These are phyloP conservation scores for Saposhnikovia divaricata DNA, from an alignment of 129 eudicot genomes.

Conservation along the genomic window DNA sequence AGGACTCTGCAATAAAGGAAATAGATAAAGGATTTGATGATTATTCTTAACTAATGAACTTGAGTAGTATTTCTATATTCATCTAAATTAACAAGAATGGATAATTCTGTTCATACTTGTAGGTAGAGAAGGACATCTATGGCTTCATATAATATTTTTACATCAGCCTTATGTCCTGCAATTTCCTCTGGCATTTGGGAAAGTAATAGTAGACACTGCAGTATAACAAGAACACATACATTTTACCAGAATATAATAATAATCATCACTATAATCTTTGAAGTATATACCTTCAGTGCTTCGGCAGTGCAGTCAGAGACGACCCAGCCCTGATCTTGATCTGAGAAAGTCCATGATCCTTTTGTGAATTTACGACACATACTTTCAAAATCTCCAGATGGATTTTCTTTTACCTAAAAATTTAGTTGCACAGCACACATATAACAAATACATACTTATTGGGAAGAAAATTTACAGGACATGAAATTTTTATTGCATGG, in stretches of 20 bases:
- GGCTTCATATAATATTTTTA: conserved; percentile 39
- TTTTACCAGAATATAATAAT: not conserved
- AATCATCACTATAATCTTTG: not conserved
- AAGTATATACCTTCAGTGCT: conserved; percentile 33
- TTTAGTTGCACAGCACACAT: not conserved
- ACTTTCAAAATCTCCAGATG: conserved; percentile 34
- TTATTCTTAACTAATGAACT: not conserved
- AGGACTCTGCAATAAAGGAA: conserved; percentile 19
- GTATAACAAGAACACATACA: not conserved
- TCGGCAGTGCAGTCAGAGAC: conserved; percentile 68
- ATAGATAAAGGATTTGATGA: not conserved
- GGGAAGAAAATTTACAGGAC: not conserved
- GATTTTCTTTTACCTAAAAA: conserved; percentile 35
- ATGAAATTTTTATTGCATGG: no score
- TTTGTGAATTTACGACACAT: conserved; percentile 60
- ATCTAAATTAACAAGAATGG: not conserved
- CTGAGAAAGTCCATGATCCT: conserved; percentile 69
- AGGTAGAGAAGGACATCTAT: conserved; percentile 45
- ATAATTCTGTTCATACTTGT: conserved; percentile 21
- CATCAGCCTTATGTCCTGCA: conserved; percentile 39
- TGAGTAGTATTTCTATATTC: not conserved
- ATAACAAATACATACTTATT: not conserved
- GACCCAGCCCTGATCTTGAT: conserved; percentile 75
- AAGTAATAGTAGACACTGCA: conserved; percentile 46
- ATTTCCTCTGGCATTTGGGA: conserved; percentile 46